Base-by-base conservation (phyloP, 352 stramenopile species). In the Globisporangium camurandrum region DNA sequence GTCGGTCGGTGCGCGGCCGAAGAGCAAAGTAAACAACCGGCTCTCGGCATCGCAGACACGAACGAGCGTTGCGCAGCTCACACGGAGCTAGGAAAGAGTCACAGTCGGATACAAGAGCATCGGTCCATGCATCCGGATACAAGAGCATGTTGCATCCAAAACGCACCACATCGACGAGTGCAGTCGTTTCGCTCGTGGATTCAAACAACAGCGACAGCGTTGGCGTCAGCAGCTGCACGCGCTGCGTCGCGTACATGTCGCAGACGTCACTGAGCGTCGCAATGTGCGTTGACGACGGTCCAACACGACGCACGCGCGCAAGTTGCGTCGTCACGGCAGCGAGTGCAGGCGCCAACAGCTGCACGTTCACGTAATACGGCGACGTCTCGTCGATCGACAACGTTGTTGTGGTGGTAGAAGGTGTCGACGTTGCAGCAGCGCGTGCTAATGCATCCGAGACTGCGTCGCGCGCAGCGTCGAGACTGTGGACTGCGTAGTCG, bases 281-380 rank as follows among this genome's bases (percentile, higher is more conserved):
- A 24, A 77, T 37, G 39, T 85, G 85, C 9, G 57, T 49, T 12
- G 69, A 73, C 41, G 50, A 57, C 41, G 27, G 38, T 17, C 40
- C 49, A 7, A 41, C 28, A 14, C 17, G 10, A 3, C 51, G 64
- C 11, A 86, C 53, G 17, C 78, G 67, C 36, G 84, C 57, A 4
- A 93, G 64, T 30, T 90, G 82, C 46, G 77, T 73, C 2, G 75
- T 64, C 0, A 85, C 72, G 1, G 76, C 71, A 34, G 64, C 61
- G 0, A 89, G 62, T 3, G 76, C 80, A 1, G 78, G 76, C 14
- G 75, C 67, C 7, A 87, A 71, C 16, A 88, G 55, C 49, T 89
- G 71, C 43, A 93, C 88, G 31, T 88, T 72, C 2, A 90, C 73
- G 37, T 93, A 93, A 48, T 80, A 88, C 14, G 75, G 61, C 26